These are phyloP conservation scores for Termitomyces sp. DNA, from an alignment of 768 basidiomycete genomes.

Conservation along the genomic window DNA sequence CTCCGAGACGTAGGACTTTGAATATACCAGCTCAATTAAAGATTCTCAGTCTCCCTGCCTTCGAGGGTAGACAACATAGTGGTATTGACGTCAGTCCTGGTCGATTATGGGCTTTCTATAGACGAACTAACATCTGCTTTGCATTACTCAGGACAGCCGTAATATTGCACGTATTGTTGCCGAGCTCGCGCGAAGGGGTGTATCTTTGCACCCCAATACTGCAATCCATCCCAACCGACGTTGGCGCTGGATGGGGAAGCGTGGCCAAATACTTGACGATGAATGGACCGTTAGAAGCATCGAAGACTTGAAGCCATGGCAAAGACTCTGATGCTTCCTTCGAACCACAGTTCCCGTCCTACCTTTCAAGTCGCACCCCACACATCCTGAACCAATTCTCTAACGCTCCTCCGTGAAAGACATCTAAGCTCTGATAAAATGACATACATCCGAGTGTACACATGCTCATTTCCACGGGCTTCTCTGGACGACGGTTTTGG, in stretches of 20 bases:
- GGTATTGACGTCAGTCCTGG: constrained; percentile 78
- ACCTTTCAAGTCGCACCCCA: no score
- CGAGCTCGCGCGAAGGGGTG: constrained; percentile 68
- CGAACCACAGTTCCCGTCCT: background rate
- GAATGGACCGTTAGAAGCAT: constrained; percentile 3
- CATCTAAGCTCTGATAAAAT: background rate
- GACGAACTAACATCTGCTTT: constrained; percentile 10
- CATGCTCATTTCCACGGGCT: background rate
- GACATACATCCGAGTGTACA: background rate
- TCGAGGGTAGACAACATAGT: constrained; percentile 81
- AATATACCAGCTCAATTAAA: constrained; percentile 75
- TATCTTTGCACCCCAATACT: constrained; percentile 69
- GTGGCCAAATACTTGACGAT: constrained; percentile 60
- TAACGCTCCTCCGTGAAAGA: background rate
- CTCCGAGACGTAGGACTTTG: constrained; percentile 32
- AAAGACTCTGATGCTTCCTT: background rate
- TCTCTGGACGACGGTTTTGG: background rate
- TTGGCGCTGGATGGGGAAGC: constrained; percentile 86
- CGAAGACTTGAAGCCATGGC: background rate
- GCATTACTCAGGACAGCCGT: constrained; percentile 64
- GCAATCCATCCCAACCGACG: constrained; percentile 57
- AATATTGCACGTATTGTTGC: constrained; percentile 82
- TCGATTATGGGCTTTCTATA: constrained; percentile 7
- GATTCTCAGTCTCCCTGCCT: constrained; percentile 64
- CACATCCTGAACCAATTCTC: no score